phyloP scores from a whole-genome alignment of 164 flowering plant species.

The Nelumbo lutea region DNA sequence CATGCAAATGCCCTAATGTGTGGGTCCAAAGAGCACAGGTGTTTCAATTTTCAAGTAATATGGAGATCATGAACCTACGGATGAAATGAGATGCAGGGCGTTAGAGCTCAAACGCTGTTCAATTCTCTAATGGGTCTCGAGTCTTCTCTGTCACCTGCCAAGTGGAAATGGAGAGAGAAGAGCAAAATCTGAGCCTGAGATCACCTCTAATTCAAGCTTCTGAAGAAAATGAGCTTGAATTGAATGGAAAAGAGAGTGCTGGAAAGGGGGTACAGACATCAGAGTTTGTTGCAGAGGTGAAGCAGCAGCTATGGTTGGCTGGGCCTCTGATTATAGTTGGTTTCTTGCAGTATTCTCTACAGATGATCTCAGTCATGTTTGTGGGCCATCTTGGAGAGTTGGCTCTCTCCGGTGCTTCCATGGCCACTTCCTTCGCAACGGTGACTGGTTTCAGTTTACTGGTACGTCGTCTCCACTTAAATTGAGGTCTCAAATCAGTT shows the following conservation, averaged over 20 bases:
- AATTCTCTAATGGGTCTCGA: not conserved
- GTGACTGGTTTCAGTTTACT: not conserved
- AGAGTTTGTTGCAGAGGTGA: not conserved
- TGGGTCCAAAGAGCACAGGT: too few relatives aligned
- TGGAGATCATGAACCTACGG: too few relatives aligned
- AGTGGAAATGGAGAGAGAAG: not conserved
- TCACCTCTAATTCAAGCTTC: not conserved
- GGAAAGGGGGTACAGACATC: not conserved
- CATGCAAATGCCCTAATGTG: too few relatives aligned
- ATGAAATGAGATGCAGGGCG: too few relatives aligned
- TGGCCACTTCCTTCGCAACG: not conserved
- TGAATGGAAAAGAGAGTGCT: not conserved
- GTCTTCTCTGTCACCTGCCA: not conserved
- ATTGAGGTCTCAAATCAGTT: too few relatives aligned
- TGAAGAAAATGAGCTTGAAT: not conserved
- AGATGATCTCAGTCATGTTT: not conserved
- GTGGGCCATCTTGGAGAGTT: not conserved
- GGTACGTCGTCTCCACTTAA: not conserved
- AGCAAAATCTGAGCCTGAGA: not conserved
- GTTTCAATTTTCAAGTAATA: too few relatives aligned
- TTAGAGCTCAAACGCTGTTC: too few relatives aligned
- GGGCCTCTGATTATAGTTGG: not conserved
- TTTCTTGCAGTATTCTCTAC: not conserved
- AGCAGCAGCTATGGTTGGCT: not conserved
- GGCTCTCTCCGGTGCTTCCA: not conserved